Evolutionary conservation across 768 basidiomycete species (phyloP).

Genomic region (Boletus edulis): DNA sequence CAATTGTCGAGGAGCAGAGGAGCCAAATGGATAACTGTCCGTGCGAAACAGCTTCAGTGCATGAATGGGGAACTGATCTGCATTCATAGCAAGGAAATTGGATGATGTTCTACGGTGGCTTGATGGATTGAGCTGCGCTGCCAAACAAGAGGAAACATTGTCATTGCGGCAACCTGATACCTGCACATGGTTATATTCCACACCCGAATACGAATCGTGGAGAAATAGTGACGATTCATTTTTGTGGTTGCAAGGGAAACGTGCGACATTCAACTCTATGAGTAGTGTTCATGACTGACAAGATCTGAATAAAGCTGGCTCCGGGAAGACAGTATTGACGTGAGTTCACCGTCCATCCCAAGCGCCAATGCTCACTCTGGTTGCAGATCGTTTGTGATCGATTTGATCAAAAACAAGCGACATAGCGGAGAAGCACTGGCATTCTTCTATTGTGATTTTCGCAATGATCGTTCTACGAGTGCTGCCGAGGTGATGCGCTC

Average conservation of each 20-base stretch:
- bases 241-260: slow-evolving; percentile 19
- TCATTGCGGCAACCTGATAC: slow-evolving; percentile 15
- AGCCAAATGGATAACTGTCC: no score
- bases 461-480: slow-evolving; percentile 1
- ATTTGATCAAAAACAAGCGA: neutral
- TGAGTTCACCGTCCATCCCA: neutral
- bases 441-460: slow-evolving; percentile 24
- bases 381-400: slow-evolving; percentile 7
- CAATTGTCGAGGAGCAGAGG: neutral
- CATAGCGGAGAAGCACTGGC: neutral
- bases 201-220: slow-evolving; percentile 6
- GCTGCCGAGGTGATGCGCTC: slow-evolving; percentile 12
- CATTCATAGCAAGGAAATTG: slow-evolving; percentile 1
- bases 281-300: neutral
- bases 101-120: slow-evolving; percentile 10
- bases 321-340: slow-evolving; percentile 19
- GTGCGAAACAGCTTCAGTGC: no score
- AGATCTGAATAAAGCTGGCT: slow-evolving; percentile 7
- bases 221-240: neutral
- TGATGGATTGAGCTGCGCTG: slow-evolving; percentile 9
- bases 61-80: neutral
- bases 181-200: slow-evolving; percentile 8
- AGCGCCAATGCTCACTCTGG: neutral
- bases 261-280: neutral
- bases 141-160: slow-evolving; percentile 10